Base-by-base conservation (phyloP, 2,329 filamentous ascomycete species). In the Sporothrix protearum region DNA sequence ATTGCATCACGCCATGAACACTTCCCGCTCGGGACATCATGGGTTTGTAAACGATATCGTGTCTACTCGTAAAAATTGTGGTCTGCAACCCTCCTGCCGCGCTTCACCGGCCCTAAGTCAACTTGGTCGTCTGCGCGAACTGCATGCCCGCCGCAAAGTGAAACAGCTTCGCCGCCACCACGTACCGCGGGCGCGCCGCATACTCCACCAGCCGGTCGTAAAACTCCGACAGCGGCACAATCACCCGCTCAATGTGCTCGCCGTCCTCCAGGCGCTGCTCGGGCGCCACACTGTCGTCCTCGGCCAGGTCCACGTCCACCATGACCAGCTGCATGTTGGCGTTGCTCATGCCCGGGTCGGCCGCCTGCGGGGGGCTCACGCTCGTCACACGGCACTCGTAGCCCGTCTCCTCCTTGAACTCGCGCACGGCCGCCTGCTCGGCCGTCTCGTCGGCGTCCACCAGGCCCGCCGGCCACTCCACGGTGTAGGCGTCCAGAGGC, bases 321-420 rank as follows among this genome's bases (percentile, higher is more conserved):
- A 86, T 87, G 71, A 85, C 87, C 73, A 89, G 80, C 80, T 87
- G 83, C 86, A 89, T 87, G 75, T 88, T 89, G 68, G 87, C 86
- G 71, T 83, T 86, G 72, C 83, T 87, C 82, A 89, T 80, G 30
- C 87, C 87, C 1, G 87, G 87, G 78, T 89, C 87, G 14, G 83
- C 82, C 3, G 86, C 84, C 76, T 88, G 85, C 22, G 83, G 84
- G 16, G 87, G 87, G 70, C 84, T 85, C 19, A 86, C 81, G 74
- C 78, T 79, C 30, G 82, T 73, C 19, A 84, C 78, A 6, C 78
- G 80, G 61, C 86, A 89, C 75, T 88, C 80, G 76, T 85, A 87
- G 9, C 85, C 85, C 19, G 85, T 87, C 79, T 87, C 85, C 78
- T 87, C 85, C 72, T 81, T 82, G 76, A 87, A 82, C 77, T 87